These are phyloP conservation scores for Flagelloscypha sp. DNA, from an alignment of 768 basidiomycete species.

Conservation along the genomic window DNA sequence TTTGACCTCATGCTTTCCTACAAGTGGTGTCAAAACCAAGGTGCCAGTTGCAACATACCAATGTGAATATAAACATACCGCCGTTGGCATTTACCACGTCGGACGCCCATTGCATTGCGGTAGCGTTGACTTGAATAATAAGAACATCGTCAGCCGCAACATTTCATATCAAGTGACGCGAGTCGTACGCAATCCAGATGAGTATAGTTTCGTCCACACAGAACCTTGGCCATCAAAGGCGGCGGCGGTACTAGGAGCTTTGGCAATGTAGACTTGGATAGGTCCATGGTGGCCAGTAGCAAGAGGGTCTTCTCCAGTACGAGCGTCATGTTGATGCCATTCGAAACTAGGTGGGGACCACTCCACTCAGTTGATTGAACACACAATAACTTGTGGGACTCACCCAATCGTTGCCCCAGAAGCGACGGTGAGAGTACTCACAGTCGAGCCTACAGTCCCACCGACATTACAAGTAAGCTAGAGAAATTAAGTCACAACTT, in stretches of 20 bases:
- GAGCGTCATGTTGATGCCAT: slow-evolving; percentile 47
- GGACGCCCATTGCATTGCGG: slow-evolving; percentile 36
- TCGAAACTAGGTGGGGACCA: slow-evolving; percentile 32
- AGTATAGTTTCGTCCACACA: slow-evolving; percentile 50
- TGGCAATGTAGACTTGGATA: slow-evolving; percentile 43
- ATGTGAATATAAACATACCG: slow-evolving; percentile 21
- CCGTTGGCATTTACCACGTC: slow-evolving; percentile 40
- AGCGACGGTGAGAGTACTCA: slow-evolving; percentile 31
- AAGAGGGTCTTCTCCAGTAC: slow-evolving; percentile 45
- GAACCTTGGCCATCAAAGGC: slow-evolving; percentile 39
- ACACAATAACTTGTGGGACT: background rate
- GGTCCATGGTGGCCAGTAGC: slow-evolving; percentile 44
- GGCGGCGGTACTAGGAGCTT: slow-evolving; percentile 36
- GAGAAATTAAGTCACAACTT: no score
- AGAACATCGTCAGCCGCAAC: no score
- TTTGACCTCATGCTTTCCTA: slow-evolving; percentile 35
- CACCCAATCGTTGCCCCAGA: slow-evolving; percentile 38
- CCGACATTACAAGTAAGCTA: slow-evolving; percentile 47
- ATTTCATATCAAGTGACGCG: no score
- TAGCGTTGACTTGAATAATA: no score
- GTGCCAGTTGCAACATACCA: background rate
- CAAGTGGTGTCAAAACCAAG: no score
- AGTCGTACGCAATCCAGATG: slow-evolving; percentile 37
- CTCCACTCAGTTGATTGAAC: no score
- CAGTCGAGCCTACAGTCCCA: slow-evolving; percentile 32